Evolutionary conservation across 1,284 basidiomycete species (phyloP).

Genomic region (Rugosomyces carneus): DNA sequence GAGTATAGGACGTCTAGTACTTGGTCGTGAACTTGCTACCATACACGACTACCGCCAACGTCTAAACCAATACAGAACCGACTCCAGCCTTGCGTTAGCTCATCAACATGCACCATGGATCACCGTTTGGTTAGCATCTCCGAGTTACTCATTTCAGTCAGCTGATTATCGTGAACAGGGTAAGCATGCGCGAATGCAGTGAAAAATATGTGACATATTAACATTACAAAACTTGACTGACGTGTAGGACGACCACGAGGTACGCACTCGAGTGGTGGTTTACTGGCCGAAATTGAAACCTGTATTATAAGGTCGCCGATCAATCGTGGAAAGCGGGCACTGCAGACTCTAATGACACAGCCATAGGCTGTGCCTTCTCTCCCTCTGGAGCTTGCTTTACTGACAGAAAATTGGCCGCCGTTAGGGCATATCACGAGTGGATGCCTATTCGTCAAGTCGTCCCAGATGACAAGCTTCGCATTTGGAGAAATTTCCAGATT

Average conservation of each 20-base stretch:
- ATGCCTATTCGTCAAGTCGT: constrained; percentile 64
- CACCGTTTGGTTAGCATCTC: constrained; percentile 50
- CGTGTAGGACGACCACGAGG: constrained; percentile 55
- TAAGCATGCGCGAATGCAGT: neutral
- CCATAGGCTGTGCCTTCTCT: constrained; percentile 48
- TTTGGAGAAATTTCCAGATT: constrained; percentile 65
- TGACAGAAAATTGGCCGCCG: constrained; percentile 57
- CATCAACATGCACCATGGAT: constrained; percentile 55
- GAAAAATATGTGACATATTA: too few relatives aligned
- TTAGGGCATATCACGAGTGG: constrained; percentile 65
- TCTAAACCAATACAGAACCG: constrained; percentile 55
- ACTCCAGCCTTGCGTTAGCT: constrained; percentile 41
- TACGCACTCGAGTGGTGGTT: neutral
- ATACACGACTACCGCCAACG: constrained; percentile 60
- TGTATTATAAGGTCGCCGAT: constrained; percentile 44
- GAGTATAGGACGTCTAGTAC: constrained; percentile 39
- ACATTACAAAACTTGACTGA: neutral
- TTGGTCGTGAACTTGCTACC: constrained; percentile 53
- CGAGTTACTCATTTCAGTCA: neutral
- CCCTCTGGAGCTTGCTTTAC: constrained; percentile 55
- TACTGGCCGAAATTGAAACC: neutral
- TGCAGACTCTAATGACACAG: constrained; percentile 56
- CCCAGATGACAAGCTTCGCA: constrained; percentile 53
- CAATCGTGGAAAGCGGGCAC: constrained; percentile 63
- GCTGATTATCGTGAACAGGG: neutral